Conservation (phyloP, 2,329 filamentous ascomycete species). For the Scedosporium aurantiacum region DNA sequence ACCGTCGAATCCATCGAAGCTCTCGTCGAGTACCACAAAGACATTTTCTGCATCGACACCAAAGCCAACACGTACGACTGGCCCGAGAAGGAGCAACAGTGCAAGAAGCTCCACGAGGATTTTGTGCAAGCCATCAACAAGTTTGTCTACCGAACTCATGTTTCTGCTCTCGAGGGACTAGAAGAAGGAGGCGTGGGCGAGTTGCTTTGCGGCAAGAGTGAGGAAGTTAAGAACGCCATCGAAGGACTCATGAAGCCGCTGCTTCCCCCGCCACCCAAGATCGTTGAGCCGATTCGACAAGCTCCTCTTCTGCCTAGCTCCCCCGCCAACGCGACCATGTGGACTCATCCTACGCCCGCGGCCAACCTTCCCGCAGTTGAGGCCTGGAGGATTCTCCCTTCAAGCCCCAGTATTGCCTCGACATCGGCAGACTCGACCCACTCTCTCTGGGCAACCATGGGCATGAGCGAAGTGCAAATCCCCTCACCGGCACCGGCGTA, state of each 20-base stretch:
- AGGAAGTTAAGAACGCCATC: conserved; percentile 84
- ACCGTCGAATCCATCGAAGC: conserved; percentile 88
- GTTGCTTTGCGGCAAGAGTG: conserved; percentile 79
- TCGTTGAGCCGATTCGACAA: conserved; percentile 81
- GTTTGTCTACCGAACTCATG: conserved; percentile 87
- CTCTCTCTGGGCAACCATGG: conserved; percentile 70
- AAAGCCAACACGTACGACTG: conserved; percentile 85
- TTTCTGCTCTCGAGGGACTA: conserved; percentile 81
- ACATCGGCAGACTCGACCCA: conserved; percentile 57
- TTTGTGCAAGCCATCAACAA: conserved; percentile 95
- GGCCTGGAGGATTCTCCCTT: conserved; percentile 82
- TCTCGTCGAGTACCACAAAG: conserved; percentile 91
- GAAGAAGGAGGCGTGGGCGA: conserved; percentile 96
- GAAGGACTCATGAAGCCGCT: conserved; percentile 78
- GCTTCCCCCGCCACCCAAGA: conserved; percentile 73
- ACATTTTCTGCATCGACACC: conserved; percentile 83
- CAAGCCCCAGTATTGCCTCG: conserved; percentile 70
- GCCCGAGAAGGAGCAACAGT: conserved; percentile 90
- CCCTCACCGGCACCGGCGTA: conserved; percentile 71
- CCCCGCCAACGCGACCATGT: conserved; percentile 37
- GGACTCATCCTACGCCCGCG: conserved; percentile 47
- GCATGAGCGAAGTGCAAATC: conserved; percentile 61
- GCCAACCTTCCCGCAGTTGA: conserved; percentile 63
- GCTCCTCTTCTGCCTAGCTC: conserved; percentile 72
- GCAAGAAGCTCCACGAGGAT: conserved; percentile 95